These are phyloP conservation scores for Anisogramma anomala DNA, from an alignment of 2,329 filamentous ascomycete species.

Conservation along the genomic window DNA sequence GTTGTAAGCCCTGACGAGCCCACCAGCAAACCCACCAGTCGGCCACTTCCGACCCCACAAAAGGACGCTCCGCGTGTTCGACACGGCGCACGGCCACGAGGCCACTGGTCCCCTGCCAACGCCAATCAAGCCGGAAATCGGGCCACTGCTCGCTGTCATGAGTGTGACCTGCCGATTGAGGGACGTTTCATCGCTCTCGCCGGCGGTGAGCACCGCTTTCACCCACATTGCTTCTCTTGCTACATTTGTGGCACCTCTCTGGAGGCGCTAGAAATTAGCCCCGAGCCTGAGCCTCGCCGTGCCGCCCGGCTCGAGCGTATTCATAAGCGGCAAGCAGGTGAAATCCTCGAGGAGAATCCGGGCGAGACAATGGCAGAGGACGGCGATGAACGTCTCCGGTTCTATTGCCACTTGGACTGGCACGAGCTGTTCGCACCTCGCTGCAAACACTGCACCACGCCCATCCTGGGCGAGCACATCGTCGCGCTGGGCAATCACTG, in stretches of 20 bases:
- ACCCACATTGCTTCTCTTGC: conserved; percentile 87
- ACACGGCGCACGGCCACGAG: conserved; percentile 30
- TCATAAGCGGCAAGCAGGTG: conserved; percentile 44
- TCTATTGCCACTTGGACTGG: conserved; percentile 98
- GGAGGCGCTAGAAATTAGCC: conserved; percentile 92
- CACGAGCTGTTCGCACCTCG: conserved; percentile 87
- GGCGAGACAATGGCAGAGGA: conserved; percentile 57
- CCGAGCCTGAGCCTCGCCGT: conserved; percentile 67
- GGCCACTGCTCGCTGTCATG: conserved; percentile 64
- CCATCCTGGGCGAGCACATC: conserved; percentile 89
- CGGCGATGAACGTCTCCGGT: conserved; percentile 62
- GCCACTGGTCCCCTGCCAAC: conserved; percentile 49
- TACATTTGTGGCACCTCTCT: conserved; percentile 76
- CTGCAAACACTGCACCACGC: conserved; percentile 92
- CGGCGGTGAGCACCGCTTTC: conserved; percentile 64
- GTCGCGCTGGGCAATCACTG: conserved; percentile 90
- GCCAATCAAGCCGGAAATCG: conserved; percentile 31
- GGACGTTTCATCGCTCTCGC: conserved; percentile 80
- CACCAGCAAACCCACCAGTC: conserved; percentile 21
- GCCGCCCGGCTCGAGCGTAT: conserved; percentile 64
- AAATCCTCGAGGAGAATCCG: conserved; percentile 49
- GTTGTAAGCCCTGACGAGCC: conserved; percentile 36
- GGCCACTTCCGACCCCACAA: conserved; percentile 39
- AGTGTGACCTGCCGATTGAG: conserved; percentile 74
- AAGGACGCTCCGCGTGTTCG: conserved; percentile 23